Evolutionary conservation across 495 filamentous ascomycete genomes (phyloP).

Genomic region (Tuber brumale): DNA sequence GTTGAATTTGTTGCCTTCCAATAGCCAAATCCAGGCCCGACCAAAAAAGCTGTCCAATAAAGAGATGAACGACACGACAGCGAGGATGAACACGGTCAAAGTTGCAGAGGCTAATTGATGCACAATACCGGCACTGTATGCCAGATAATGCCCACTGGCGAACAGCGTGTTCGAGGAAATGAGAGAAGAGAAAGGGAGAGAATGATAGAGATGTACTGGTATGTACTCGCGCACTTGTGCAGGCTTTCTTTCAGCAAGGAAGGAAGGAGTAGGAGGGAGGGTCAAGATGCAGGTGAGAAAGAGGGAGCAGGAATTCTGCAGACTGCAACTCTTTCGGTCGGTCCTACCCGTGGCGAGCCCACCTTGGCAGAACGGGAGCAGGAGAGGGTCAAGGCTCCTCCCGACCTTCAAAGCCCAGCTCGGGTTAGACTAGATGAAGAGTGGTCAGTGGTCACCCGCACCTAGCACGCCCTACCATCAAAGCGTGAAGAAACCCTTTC

Average conservation of each 20-base stretch:
- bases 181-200: background rate
- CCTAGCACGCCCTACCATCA: background rate
- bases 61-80: slow-evolving; percentile 2
- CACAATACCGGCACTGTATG: slow-evolving; percentile 1
- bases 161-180: background rate
- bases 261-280: background rate
- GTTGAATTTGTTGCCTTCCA: background rate
- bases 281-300: background rate
- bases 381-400: background rate
- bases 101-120: slow-evolving; percentile 1
- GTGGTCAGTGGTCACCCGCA: slow-evolving; percentile 5
- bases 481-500: background rate
- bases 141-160: background rate
- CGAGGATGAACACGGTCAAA: slow-evolving; percentile 4
- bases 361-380: background rate
- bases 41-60: slow-evolving; percentile 3
- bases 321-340: slow-evolving; percentile 1
- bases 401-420: background rate
- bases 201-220: background rate
- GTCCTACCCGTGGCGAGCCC: background rate
- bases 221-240: background rate
- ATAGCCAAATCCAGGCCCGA: background rate
- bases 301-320: slow-evolving; percentile 1
- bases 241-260: background rate
- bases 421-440: background rate